Base-by-base conservation (phyloP, 176 grass and related monocot genomes). In the Chrysopogon serrulatus region DNA sequence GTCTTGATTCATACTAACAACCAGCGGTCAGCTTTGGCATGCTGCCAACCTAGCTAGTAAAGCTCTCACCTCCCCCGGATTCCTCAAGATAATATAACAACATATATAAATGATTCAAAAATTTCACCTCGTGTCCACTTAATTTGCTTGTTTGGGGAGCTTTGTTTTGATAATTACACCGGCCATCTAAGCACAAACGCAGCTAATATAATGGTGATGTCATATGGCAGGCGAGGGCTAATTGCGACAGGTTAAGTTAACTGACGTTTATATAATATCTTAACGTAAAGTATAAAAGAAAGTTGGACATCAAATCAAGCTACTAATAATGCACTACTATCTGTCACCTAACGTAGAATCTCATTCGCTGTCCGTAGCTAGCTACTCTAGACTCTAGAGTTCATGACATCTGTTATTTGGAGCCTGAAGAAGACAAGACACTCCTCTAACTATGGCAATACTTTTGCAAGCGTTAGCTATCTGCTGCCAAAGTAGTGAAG, bases 21-120 rank as follows among this genome's bases (percentile, higher is more conserved):
- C n/a, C 42, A 56, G 57, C 28, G 51, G 83, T 81, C 82, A 89
- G 78, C 27, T 35, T 64, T 85, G 77, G 26, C 35, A 67, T 71
- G 83, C 78, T 49, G n/a, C n/a, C n/a, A n/a, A n/a, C n/a, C n/a
- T n/a, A n/a, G n/a, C n/a, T n/a, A n/a, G n/a, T n/a, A n/a, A n/a
- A n/a, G n/a, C n/a, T n/a, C n/a, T n/a, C n/a, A 65, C 4, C 63
- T 40, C 15, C 44, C 64, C 4, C 4, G 4, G 41, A 82, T 79
- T 7, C 82, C 18, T 71, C 49, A 56, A 27, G 3, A 44, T 62
- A 14, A 69, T 24, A 1, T 17, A 32, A 7, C n/a, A 2, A n/a
- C n/a, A 14, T n/a, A 26, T 23, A 41, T 41, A 41, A 15, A 41
- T n/a, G 0, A 5, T 26, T 5, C 23, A 21, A n/a, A 6, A 68